phyloP scores from a whole-genome alignment of 2,329 filamentous ascomycete genomes.

The Paramyrothecium sp. region DNA sequence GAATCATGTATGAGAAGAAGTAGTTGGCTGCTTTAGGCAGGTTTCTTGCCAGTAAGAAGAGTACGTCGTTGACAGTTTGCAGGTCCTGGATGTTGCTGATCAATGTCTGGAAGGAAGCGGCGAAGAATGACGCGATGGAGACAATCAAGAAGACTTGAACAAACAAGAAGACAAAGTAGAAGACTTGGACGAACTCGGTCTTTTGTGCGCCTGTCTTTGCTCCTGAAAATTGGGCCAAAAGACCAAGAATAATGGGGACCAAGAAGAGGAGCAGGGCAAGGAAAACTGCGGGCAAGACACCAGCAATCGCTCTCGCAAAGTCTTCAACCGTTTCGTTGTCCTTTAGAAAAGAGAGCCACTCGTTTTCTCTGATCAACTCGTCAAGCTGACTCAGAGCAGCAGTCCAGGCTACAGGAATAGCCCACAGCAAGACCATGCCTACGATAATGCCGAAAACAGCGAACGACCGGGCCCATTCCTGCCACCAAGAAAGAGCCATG shows the following conservation, averaged over 20 bases:
- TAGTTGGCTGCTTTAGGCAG: constrained; percentile 89
- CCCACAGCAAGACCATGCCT: constrained; percentile 84
- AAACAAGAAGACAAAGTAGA: constrained; percentile 93
- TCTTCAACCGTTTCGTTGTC: constrained; percentile 58
- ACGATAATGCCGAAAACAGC: constrained; percentile 64
- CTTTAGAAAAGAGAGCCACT: constrained; percentile 70
- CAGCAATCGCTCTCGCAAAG: constrained; percentile 66
- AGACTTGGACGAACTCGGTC: constrained; percentile 82
- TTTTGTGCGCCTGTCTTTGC: constrained; percentile 78
- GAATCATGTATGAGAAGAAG: constrained; percentile 98
- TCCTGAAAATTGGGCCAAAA: constrained; percentile 72
- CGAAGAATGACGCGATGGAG: constrained; percentile 74
- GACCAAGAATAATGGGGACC: constrained; percentile 74
- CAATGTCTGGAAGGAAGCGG: constrained; percentile 62
- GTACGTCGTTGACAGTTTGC: constrained; percentile 61
- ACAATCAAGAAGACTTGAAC: constrained; percentile 94
- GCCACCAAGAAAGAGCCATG: constrained; percentile 95
- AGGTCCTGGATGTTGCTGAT: constrained; percentile 46
- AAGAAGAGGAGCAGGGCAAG: constrained; percentile 77
- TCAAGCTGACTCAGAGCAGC: constrained; percentile 78
- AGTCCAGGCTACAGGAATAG: constrained; percentile 86
- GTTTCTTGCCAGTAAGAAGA: constrained; percentile 71
- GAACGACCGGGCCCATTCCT: constrained; percentile 71
- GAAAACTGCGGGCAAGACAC: constrained; percentile 79
- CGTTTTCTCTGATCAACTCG: constrained; percentile 61